Base-by-base conservation (phyloP, 1,139 yeast species). In the Candida tunisiensis region DNA sequence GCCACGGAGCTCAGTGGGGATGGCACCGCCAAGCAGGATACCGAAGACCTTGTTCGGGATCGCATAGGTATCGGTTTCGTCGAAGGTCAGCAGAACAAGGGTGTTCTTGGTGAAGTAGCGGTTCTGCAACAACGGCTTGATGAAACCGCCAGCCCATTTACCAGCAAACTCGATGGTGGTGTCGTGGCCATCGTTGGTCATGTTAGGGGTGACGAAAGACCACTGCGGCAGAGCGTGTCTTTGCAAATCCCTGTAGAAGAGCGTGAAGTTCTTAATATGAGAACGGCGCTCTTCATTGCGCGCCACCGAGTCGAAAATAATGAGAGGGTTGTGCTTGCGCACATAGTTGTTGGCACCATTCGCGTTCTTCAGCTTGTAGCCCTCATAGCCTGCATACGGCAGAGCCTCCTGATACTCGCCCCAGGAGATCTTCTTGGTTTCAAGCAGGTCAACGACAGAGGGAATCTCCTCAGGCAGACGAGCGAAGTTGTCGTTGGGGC, bases 181-280 rank as follows among this genome's bases (percentile, higher is more conserved):
- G 42, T 60, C 65, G 34, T 63, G 64, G 21, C 65, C 69, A 39
- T 62, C 65, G 42, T 60, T 51, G 34, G 63, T 49, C 62, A 60
- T 56, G 48, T 62, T 62, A 31, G 69, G 69, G 23, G 68, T 62
- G 40, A 62, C 53, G 45, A 62, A 54, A 33, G 52, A 39, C 58
- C 62, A 62, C 50, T 62, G 68, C 23, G 69, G 68, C 33, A 61
- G 48, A 25, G 45, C 40, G 35, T 57, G 40, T 39, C 47, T 41
- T 20, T 42, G 41, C 31, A 58, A 37, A 37, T 62, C 68, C 23
- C 36, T 36, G 31, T 55, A 38, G 40, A 62, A 57, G 35, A 51
- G 48, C 24, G 62, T 58, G 36, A 60, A 55, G 44, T 61, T 59
- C 49, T 62, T 61, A 44, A 62, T 50, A 44, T 55, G 51, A 22